Evolutionary conservation across 179 eudicot genomes (phyloP).

Genomic region (Kewa caespitosa): DNA sequence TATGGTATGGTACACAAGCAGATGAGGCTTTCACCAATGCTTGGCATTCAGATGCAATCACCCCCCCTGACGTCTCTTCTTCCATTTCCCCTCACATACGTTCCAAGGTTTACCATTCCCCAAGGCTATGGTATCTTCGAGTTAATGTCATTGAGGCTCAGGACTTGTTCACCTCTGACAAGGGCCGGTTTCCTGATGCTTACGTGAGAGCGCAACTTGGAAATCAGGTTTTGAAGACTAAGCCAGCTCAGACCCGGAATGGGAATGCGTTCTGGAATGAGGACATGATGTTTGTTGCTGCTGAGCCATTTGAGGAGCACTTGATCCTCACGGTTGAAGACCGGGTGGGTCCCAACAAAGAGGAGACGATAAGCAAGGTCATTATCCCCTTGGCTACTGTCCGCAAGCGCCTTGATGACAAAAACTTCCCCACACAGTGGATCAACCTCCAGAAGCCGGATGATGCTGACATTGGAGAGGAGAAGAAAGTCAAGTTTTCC

Average conservation of each 20-base stretch:
- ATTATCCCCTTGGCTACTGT: slow-evolving; percentile 48
- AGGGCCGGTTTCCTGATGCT: slow-evolving; percentile 56
- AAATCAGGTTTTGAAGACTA: slow-evolving; percentile 49
- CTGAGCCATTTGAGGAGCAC: slow-evolving; percentile 89
- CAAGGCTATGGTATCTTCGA: slow-evolving; percentile 87
- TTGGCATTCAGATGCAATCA: slow-evolving; percentile 67
- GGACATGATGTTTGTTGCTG: slow-evolving; percentile 86
- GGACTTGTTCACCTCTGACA: slow-evolving; percentile 60
- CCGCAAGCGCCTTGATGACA: slow-evolving; percentile 68
- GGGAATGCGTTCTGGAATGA: slow-evolving; percentile 74
- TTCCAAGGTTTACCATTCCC: slow-evolving; percentile 82
- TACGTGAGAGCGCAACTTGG: slow-evolving; percentile 70
- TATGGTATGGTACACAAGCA: slow-evolving; percentile 91
- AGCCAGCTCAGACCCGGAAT: slow-evolving; percentile 46
- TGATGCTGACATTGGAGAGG: slow-evolving; percentile 38
- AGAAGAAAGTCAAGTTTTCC: slow-evolving; percentile 54
- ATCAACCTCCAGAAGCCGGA: slow-evolving; percentile 54
- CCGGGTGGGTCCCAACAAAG: slow-evolving; percentile 54
- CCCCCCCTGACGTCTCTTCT: slow-evolving; percentile 39
- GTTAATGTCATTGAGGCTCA: slow-evolving; percentile 79
- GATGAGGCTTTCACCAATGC: slow-evolving; percentile 92
- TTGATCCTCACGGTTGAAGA: slow-evolving; percentile 68
- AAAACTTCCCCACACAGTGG: slow-evolving; percentile 56
- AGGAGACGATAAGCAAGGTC: slow-evolving; percentile 64
- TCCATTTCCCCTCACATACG: slow-evolving; percentile 45